Percentiles rank a stretch among this genome's conserved stretches.
These are phyloP conservation scores for Sarocladium strictum DNA, from an alignment of 2,329 filamentous ascomycete genomes.

Conservation along the genomic window DNA sequence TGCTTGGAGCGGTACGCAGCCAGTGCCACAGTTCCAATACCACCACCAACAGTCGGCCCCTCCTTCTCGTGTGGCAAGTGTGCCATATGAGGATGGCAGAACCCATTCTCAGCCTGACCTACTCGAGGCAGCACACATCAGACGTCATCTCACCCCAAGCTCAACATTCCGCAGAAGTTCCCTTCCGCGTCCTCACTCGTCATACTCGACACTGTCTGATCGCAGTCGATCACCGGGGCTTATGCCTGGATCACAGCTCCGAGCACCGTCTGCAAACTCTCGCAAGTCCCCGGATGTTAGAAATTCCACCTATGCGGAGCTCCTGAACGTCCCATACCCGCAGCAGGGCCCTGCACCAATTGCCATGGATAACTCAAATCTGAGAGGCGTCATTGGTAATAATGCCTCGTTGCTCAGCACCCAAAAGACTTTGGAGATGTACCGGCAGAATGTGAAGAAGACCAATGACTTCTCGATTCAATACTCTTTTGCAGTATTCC, in stretches of 20 bases:
- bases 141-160: slow-evolving; percentile 58
- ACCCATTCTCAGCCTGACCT: slow-evolving; percentile 46
- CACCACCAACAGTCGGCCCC: slow-evolving; percentile 48
- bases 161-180: slow-evolving; percentile 50
- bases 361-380: slow-evolving; percentile 71
- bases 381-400: slow-evolving; percentile 74
- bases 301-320: slow-evolving; percentile 49
- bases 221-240: slow-evolving; percentile 57
- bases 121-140: slow-evolving; percentile 44
- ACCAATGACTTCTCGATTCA: slow-evolving; percentile 85
- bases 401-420: slow-evolving; percentile 88
- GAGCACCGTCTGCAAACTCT: slow-evolving; percentile 42
- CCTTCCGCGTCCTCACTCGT: slow-evolving; percentile 64
- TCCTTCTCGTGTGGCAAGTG: slow-evolving; percentile 35
- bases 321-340: slow-evolving; percentile 67
- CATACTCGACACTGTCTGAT: slow-evolving; percentile 71
- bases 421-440: slow-evolving; percentile 96
- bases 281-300: slow-evolving; percentile 51
- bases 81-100: slow-evolving; percentile 35
- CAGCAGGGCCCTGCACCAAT: slow-evolving; percentile 66
- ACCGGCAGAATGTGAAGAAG: slow-evolving; percentile 94
- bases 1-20: slow-evolving; percentile 22
- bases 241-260: slow-evolving; percentile 35
- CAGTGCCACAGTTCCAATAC: slow-evolving; percentile 56
- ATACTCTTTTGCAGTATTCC: slow-evolving; percentile 93